These are phyloP conservation scores for Rhododendron kiyosumense DNA, from an alignment of 148 eudicot genomes.

Conservation along the genomic window DNA sequence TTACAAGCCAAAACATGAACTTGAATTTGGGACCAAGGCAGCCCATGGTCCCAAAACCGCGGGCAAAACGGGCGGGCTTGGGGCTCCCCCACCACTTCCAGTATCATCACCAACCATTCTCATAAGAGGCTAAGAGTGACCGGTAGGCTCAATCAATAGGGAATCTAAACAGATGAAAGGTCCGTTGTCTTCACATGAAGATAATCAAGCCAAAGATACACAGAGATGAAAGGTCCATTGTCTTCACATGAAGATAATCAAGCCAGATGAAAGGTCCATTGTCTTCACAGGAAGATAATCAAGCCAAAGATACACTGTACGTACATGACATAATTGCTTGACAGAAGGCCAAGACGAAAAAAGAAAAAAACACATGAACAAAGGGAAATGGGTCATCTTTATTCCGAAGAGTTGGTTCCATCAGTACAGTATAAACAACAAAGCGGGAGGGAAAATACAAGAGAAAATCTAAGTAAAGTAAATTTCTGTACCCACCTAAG, in stretches of 20 bases:
- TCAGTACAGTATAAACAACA: constrained; percentile 24
- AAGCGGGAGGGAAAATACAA: constrained; percentile 9
- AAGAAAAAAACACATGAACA: background rate
- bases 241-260: constrained; percentile 11
- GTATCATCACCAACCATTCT: background rate
- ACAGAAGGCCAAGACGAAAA: background rate
- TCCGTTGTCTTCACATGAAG: constrained; percentile 8
- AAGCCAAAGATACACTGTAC: background rate
- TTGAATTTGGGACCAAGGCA: no score
- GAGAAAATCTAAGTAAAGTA: constrained; percentile 2
- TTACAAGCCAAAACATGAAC: no score
- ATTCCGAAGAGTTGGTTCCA: constrained; percentile 15
- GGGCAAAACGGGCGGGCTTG: no score
- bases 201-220: background rate
- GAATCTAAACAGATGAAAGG: background rate
- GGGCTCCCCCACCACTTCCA: no score
- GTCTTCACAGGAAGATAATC: constrained; percentile 8
- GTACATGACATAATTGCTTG: background rate
- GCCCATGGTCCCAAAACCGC: no score
- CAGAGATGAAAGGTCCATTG: background rate
- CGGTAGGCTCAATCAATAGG: background rate
- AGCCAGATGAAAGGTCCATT: constrained; percentile 6
- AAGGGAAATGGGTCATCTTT: constrained; percentile 12
- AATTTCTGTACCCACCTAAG: constrained; percentile 18
- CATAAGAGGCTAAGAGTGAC: background rate